Percentiles rank a stretch among this genome's conserved stretches.
Conservation (phyloP, 371 early-diverging fungal species). For the Basidiobolus meristosporus region DNA sequence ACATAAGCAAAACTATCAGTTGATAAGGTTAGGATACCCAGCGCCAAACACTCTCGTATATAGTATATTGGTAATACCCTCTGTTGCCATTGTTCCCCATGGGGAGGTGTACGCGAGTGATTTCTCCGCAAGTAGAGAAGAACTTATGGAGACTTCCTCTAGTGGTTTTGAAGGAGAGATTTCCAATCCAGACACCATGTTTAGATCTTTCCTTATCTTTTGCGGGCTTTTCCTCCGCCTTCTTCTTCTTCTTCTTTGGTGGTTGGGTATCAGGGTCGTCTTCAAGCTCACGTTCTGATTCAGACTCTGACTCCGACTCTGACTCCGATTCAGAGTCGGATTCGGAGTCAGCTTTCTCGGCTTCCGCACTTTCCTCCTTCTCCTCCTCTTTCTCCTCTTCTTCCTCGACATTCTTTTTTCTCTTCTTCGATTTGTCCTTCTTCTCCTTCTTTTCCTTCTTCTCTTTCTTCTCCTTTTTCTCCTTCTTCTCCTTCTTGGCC, state of each 20-base stretch:
- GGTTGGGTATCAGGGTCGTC: conserved; percentile 7
- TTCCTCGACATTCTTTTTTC: conserved; percentile 19
- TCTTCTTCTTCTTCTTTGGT: conserved; percentile 6
- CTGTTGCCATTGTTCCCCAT: no score
- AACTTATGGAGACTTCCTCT: conserved; percentile 26
- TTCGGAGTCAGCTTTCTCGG: conserved; percentile 8
- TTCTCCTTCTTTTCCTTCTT: conserved; percentile 21
- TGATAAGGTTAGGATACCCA: no score
- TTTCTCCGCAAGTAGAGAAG: conserved; percentile 28
- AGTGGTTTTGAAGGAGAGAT: conserved; percentile 35
- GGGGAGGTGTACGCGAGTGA: conserved; percentile 52
- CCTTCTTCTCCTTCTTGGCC: conserved; percentile 17
- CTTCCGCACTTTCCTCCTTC: not conserved
- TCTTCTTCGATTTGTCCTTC: conserved; percentile 15
- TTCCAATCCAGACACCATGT: conserved; percentile 57
- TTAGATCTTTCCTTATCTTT: conserved; percentile 21
- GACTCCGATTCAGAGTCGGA: conserved; percentile 7
- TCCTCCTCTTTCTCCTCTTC: conserved; percentile 19
- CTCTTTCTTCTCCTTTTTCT: conserved; percentile 18
- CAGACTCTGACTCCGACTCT: conserved; percentile 2
- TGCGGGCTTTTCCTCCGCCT: conserved; percentile 11
- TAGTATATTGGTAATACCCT: no score
- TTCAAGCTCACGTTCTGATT: conserved; percentile 1
- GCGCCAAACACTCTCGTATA: no score
- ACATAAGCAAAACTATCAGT: conserved; percentile 43